Evolutionary conservation across 768 basidiomycete species (phyloP).

Genomic region (Lentinula sp.): DNA sequence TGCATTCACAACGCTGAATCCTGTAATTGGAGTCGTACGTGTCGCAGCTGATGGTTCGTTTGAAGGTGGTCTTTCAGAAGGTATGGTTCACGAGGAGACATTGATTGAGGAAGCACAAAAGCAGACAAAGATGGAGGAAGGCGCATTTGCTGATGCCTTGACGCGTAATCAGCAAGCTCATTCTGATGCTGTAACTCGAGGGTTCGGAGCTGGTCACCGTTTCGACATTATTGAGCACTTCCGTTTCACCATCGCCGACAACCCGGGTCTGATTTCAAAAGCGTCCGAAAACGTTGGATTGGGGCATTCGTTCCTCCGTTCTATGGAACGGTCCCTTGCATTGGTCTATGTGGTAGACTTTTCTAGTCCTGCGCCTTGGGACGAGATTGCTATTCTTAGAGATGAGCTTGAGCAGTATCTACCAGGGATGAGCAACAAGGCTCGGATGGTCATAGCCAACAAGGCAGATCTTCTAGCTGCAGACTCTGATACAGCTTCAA

Average conservation of each 20-base stretch:
- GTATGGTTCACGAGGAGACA: slow-evolving; percentile 63
- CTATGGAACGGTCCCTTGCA: slow-evolving; percentile 87
- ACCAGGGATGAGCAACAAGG: slow-evolving; percentile 69
- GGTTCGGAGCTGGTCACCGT: slow-evolving; percentile 33
- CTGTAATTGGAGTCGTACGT: slow-evolving; percentile 86
- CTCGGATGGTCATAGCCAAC: slow-evolving; percentile 84
- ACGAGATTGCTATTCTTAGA: slow-evolving; percentile 64
- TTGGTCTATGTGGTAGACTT: slow-evolving; percentile 93
- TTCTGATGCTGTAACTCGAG: slow-evolving; percentile 1
- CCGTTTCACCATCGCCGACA: slow-evolving; percentile 95
- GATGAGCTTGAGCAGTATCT: slow-evolving; percentile 85
- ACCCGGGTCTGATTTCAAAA: slow-evolving; percentile 83
- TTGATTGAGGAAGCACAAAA: slow-evolving; percentile 43
- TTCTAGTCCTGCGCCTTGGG: slow-evolving; percentile 65
- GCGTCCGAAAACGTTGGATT: slow-evolving; percentile 89
- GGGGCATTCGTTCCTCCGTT: slow-evolving; percentile 89
- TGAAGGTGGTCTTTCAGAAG: slow-evolving; percentile 49
- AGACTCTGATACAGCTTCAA: slow-evolving; percentile 37
- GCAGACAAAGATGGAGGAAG: slow-evolving; percentile 40
- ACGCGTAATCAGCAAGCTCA: slow-evolving; percentile 40
- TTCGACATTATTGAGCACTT: slow-evolving; percentile 67
- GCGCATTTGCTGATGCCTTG: slow-evolving; percentile 41
- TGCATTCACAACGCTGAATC: slow-evolving; percentile 94
- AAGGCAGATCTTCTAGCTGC: slow-evolving; percentile 84
- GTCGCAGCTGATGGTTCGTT: slow-evolving; percentile 75